Conservation (phyloP, 2,329 filamentous ascomycete genomes). For the Neofusicoccum sp. region DNA sequence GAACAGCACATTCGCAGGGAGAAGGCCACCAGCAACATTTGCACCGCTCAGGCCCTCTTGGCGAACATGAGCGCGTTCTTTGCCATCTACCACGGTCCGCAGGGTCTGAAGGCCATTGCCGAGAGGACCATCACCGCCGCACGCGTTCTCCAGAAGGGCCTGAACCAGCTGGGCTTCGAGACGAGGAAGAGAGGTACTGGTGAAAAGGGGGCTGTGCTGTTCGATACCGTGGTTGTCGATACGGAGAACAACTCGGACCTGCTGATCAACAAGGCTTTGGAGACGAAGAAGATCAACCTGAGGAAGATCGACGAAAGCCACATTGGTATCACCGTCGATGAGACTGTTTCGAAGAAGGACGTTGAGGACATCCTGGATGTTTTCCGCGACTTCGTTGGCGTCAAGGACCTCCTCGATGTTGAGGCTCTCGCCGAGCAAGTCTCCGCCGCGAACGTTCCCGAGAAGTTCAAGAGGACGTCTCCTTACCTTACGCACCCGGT, state of each 20-base stretch:
- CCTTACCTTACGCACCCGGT: constrained; percentile 83
- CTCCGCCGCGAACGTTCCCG: constrained; percentile 45
- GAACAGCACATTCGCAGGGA: constrained; percentile 96
- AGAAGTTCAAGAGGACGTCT: constrained; percentile 66
- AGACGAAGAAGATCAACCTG: constrained; percentile 58
- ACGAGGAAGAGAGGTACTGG: constrained; percentile 59
- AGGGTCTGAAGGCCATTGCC: constrained; percentile 79
- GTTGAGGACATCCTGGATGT: constrained; percentile 57
- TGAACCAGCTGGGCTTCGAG: constrained; percentile 62
- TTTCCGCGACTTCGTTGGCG: constrained; percentile 49
- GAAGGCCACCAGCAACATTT: constrained; percentile 97
- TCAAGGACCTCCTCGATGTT: constrained; percentile 44
- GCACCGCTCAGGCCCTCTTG: constrained; percentile 88
- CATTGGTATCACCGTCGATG: constrained; percentile 75
- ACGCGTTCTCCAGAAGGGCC: constrained; percentile 64
- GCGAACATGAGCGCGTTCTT: constrained; percentile 97
- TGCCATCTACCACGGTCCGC: constrained; percentile 87
- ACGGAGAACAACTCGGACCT: constrained; percentile 51
- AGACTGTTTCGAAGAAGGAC: constrained; percentile 61
- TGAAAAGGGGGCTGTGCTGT: constrained; percentile 60
- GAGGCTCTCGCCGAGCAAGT: constrained; percentile 16
- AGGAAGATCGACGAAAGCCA: constrained; percentile 60
- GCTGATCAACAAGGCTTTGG: constrained; percentile 53
- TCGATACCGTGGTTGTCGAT: constrained; percentile 74
- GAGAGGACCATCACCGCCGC: constrained; percentile 72